Percentiles rank a stretch among this genome's conserved stretches.
Evolutionary conservation across 1,284 basidiomycete genomes (phyloP).

Genomic region (Coniferiporia sulphurascens): DNA sequence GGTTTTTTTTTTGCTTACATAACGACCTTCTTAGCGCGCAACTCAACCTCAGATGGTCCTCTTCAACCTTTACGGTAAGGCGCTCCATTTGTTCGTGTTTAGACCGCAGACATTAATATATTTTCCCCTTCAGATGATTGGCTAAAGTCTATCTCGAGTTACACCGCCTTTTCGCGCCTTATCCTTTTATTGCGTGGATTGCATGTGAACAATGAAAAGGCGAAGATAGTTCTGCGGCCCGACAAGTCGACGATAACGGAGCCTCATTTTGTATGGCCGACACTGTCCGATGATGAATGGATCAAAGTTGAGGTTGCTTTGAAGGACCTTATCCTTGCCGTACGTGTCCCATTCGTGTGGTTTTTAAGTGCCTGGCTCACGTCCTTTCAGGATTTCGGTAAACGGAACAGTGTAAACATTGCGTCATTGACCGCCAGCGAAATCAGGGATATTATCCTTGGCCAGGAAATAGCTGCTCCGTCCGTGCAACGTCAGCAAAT

Average conservation of each 20-base stretch:
- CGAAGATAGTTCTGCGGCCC: conserved; percentile 91
- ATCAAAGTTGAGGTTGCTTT: conserved; percentile 99
- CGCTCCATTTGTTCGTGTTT: neutral
- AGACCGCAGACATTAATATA: neutral
- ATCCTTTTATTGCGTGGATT: conserved; percentile 94
- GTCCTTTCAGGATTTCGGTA: conserved; percentile 82
- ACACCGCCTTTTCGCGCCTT: conserved; percentile 97
- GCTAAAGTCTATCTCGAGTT: conserved; percentile 98
- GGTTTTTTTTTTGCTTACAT: conserved; percentile 12
- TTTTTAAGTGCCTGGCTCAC: conserved; percentile 16
- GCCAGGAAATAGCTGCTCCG: conserved; percentile 94
- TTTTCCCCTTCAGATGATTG: conserved; percentile 71
- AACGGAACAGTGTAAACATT: conserved; percentile 98
- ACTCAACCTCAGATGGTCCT: conserved; percentile 99
- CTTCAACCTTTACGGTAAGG: conserved; percentile 89
- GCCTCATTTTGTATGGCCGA: conserved; percentile 98
- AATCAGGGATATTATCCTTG: conserved; percentile 94
- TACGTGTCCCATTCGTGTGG: conserved; percentile 31
- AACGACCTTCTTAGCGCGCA: conserved; percentile 54
- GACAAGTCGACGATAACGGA: conserved; percentile 95
- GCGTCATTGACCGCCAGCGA: conserved; percentile 95
- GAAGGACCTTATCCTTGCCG: conserved; percentile 87
- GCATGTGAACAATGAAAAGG: conserved; percentile 99
- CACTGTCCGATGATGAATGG: conserved; percentile 94
- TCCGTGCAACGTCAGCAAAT: conserved; percentile 97